Base-by-base conservation (phyloP, 257 asterid species). In the Nicotiana paniculata region DNA sequence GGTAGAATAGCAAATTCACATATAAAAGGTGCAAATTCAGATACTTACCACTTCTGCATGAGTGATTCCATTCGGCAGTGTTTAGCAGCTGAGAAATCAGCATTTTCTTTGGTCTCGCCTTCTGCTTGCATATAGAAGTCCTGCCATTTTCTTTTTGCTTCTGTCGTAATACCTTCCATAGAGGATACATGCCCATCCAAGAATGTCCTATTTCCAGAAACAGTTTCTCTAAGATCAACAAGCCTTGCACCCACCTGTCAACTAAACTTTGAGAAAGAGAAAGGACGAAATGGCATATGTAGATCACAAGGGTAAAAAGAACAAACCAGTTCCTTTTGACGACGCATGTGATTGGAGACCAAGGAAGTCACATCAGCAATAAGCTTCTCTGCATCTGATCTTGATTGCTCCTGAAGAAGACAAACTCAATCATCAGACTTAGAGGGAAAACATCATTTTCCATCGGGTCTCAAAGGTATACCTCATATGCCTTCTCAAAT, bases 101-200 rank as follows among this genome's bases (percentile, higher is more conserved):
- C 91, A 91, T 76, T 89, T 77, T 94, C 98, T 84, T 89, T 93
- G 51, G 86, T 81, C 83, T 83, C 89, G 76, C 67, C 85, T 70
- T 91, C 95, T 10, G 96, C 87, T 80, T 89, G 93, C 17, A 77
- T 81, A 85, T 83, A 86, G 81, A 88, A 88, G 82, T 94, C 98
- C 87, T 93, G 90, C 97, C 98, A 94, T 89, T 94, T 94, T 85
- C 97, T 86, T 90, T 92, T 94, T 58, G 95, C 82, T 83, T 94
- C 98, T 57, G 90, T 83, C 43, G 97, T 88, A 82, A 94, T 91
- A 72, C 92, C 92, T 77, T 88, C 92, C 85, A 94, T 89, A 4
- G 87, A 83, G 48, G 90, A 88, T 89, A 90, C 87, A 84, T 91
- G 97, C 24, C 94, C 93, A 83, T 91, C 95, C 88, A 93, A 81